These are phyloP conservation scores for Acanthamoeba lenticulata DNA, from an alignment of 208 protist species.

Conservation along the genomic window DNA sequence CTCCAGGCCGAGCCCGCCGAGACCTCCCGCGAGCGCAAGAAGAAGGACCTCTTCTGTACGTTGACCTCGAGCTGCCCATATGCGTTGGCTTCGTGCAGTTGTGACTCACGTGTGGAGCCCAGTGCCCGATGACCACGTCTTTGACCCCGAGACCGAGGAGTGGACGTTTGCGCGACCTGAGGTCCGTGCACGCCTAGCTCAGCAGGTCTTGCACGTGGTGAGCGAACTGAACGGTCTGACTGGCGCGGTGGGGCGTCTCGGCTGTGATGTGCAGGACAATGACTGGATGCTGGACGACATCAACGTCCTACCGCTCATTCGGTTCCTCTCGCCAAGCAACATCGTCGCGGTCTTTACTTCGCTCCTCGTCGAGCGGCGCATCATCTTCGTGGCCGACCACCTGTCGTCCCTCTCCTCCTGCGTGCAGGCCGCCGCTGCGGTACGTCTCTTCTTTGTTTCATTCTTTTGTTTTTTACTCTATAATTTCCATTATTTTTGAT, in stretches of 20 bases:
- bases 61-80: neutral
- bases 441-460: neutral
- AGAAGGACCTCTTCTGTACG: conserved; percentile 5
- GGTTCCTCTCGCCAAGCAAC: neutral
- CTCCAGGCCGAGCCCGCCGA: neutral
- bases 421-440: neutral
- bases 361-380: neutral
- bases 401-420: neutral
- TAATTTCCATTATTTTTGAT: neutral
- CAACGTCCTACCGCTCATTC: neutral
- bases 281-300: conserved; percentile 16
- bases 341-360: neutral
- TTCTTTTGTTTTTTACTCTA: neutral
- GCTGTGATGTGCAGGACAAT: too few species aligned
- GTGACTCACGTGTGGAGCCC: too few species aligned
- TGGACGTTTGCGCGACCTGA: neutral
- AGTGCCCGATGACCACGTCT: neutral
- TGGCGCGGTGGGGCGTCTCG: too few species aligned
- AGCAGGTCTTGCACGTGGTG: too few species aligned
- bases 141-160: neutral
- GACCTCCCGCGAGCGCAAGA: neutral
- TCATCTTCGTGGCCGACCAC: conserved; percentile 33
- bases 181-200: neutral
- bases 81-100: too few species aligned
- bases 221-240: too few species aligned